A percentile compares a stretch with the other conserved stretches of the same genome.
Conservation (phyloP, 495 filamentous ascomycete species). For the Penicillium subrubescens region DNA sequence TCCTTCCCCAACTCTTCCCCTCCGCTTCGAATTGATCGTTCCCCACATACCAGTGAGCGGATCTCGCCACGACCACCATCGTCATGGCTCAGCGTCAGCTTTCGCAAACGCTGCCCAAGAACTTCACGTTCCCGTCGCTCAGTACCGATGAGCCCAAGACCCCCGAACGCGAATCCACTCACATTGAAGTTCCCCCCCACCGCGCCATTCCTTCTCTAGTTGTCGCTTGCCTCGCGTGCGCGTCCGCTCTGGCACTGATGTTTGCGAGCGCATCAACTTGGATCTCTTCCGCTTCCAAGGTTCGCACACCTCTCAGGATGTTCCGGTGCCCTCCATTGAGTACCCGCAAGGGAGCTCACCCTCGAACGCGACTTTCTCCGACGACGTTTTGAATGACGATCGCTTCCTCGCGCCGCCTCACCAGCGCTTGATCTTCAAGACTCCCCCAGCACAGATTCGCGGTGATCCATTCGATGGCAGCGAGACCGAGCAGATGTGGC, state of each 20-base stretch:
- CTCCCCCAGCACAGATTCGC: slow-evolving; percentile 60
- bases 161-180: slow-evolving; percentile 52
- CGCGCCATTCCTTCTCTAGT: slow-evolving; percentile 53
- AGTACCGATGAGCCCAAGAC: slow-evolving; percentile 58
- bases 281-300: slow-evolving; percentile 35
- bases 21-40: slow-evolving; percentile 16
- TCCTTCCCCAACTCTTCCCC: slow-evolving; percentile 4
- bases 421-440: slow-evolving; percentile 59
- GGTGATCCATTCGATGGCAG: slow-evolving; percentile 36
- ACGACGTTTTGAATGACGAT: slow-evolving; percentile 37
- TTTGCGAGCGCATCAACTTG: slow-evolving; percentile 39
- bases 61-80: slow-evolving; percentile 15
- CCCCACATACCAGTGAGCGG: slow-evolving; percentile 17
- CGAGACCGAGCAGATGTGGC: slow-evolving; percentile 31
- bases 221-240: slow-evolving; percentile 48
- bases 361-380: slow-evolving; percentile 20
- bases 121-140: slow-evolving; percentile 63
- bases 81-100: slow-evolving; percentile 54
- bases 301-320: slow-evolving; percentile 35
- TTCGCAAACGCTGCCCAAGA: slow-evolving; percentile 66
- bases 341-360: slow-evolving; percentile 36
- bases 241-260: slow-evolving; percentile 49
- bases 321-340: slow-evolving; percentile 64
- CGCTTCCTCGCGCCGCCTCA: slow-evolving; percentile 53
- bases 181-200: slow-evolving; percentile 49